Evolutionary conservation across 257 asterid genomes (phyloP).

Genomic region (Solanum tarijense): DNA sequence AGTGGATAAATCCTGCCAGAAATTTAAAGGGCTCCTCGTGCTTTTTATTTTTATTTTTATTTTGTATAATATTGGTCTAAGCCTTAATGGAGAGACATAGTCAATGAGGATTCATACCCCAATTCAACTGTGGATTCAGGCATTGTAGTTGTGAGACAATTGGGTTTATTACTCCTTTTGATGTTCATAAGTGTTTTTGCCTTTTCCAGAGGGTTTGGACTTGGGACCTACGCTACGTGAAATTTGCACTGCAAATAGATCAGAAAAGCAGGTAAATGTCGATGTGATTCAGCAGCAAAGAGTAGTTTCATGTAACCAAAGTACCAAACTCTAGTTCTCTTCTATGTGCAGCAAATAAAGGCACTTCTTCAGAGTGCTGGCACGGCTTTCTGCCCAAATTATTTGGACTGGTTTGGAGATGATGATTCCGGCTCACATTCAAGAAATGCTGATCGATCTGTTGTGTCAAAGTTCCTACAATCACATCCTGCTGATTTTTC

Average conservation of each 20-base stretch:
- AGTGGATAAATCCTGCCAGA: neutral
- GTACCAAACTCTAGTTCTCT: neutral
- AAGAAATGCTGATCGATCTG: constrained; percentile 70
- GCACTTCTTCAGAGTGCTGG: constrained; percentile 89
- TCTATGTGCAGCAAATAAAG: constrained; percentile 68
- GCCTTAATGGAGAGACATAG: neutral
- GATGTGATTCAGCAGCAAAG: neutral
- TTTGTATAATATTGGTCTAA: neutral
- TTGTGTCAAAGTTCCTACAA: constrained; percentile 68
- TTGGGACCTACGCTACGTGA: constrained; percentile 78
- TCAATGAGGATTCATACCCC: neutral
- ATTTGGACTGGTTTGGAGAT: constrained; percentile 78
- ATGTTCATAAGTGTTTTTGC: neutral
- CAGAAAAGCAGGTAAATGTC: constrained; percentile 69
- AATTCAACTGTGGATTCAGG: neutral
- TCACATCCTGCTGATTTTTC: constrained; percentile 74
- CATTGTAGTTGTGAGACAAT: neutral
- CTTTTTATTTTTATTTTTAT: neutral
- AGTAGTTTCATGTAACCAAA: neutral
- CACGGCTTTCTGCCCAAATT: constrained; percentile 71
- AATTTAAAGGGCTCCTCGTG: neutral
- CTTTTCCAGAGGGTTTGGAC: constrained; percentile 42
- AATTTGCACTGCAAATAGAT: constrained; percentile 85
- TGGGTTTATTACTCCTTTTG: neutral
- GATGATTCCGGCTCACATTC: constrained; percentile 46